Conservation (phyloP, 805 yeast species). For the Grigorovia yakushimaensis region DNA sequence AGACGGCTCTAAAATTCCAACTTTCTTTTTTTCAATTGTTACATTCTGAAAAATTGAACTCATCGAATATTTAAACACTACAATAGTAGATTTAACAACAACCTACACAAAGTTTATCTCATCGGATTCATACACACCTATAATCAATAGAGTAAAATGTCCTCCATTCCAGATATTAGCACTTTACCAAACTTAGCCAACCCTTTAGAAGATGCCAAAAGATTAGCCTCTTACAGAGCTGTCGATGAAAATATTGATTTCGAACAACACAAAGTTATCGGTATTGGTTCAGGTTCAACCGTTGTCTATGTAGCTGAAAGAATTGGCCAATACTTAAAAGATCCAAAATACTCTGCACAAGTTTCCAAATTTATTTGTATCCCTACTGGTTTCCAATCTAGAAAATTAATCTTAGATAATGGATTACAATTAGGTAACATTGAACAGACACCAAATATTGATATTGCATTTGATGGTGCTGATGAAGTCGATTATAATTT, state of each 20-base stretch:
- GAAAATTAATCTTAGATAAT: slow-evolving; percentile 71
- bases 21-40: no score
- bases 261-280: slow-evolving; percentile 59
- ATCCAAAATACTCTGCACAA: slow-evolving; percentile 30
- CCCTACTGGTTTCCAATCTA: slow-evolving; percentile 95
- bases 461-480: slow-evolving; percentile 96
- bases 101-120: no score
- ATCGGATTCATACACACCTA: not conserved
- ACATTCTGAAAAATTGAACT: not conserved
- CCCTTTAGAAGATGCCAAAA: slow-evolving; percentile 72
- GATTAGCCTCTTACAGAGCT: slow-evolving; percentile 82
- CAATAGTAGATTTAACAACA: no score
- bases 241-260: slow-evolving; percentile 62
- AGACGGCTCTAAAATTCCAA: not conserved
- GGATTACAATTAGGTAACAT: slow-evolving; percentile 70
- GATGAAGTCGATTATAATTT: slow-evolving; percentile 82
- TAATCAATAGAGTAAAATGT: not conserved
- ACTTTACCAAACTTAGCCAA: slow-evolving; percentile 11
- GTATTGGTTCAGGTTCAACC: slow-evolving; percentile 95
- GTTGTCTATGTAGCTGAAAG: slow-evolving; percentile 96
- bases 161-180: slow-evolving; percentile 6
- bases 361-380: slow-evolving; percentile 55
- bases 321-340: slow-evolving; percentile 44
- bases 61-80: not conserved
- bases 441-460: slow-evolving; percentile 74